Evolutionary conservation across 139 green algal species (phyloP), one percentile per base, ranked within the genome.

Genomic region (Edaphochlamys debaryana): DNA sequence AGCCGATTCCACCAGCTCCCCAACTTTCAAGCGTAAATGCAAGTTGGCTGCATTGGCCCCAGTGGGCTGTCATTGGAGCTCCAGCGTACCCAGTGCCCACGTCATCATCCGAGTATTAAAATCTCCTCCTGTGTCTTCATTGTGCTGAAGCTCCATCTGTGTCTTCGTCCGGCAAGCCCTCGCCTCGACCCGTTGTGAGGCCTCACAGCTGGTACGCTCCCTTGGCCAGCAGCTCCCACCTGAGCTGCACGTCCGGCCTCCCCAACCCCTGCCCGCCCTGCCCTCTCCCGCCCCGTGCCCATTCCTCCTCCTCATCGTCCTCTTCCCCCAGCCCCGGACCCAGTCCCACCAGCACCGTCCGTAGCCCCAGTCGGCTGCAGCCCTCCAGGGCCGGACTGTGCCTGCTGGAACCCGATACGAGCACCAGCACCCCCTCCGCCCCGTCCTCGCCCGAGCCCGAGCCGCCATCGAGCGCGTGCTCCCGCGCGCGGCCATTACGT

Each of bases 311-410:
- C 36, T 13, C 7, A 36, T 19, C 66, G 1, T 22, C 36, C 36
- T 4, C 8, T 36, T 4, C 66, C 66, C 1, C 66, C 66, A 15
- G 20, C 36, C 17, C 7, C 36, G 27, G 13, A 30, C 75, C 40
- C 25, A 40, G 30, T n/a, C 5, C 17, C 69, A 83, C 77, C 64
- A 83, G 38, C 77, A 83, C 77, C 42, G 64, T 74, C 32, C 34
- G 63, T 36, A 83, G 11, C 5, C 77, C 77, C 62, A 83, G 77
- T 27, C n/a, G 54, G 45, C 63, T 32, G 36, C 77, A 83, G 45
- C 45, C 13, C 20, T 11, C 38, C 63, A 75, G 64, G 36, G 60
- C 64, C 36, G 64, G 19, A 2, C 25, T 45, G 36, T 83, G 77
- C 3, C 77, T 63, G 17, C 13, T 8, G 4, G 63, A 75, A 9